Evolutionary conservation across 257 asterid genomes (phyloP).

Genomic region (Solanum acaule): DNA sequence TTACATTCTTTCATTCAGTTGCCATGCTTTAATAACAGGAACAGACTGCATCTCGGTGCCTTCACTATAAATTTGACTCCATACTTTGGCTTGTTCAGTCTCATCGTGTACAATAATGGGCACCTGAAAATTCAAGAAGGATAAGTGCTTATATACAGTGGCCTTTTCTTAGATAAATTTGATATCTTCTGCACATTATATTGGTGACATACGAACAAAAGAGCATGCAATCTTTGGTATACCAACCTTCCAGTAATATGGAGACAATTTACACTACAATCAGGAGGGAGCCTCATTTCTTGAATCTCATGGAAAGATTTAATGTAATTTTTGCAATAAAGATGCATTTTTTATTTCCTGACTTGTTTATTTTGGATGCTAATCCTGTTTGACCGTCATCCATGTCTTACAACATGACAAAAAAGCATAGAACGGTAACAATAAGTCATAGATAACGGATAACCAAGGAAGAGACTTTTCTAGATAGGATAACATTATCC

Average conservation of each 20-base stretch:
- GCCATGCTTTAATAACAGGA: constrained; percentile 91
- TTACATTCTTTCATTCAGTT: constrained; percentile 91
- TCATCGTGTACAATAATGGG: constrained; percentile 65
- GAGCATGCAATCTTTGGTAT: not conserved
- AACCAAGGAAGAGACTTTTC: not conserved
- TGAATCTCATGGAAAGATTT: not conserved
- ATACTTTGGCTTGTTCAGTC: constrained; percentile 54
- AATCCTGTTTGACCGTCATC: not conserved
- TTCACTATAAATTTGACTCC: constrained; percentile 66
- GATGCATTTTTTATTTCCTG: not conserved
- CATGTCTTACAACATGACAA: not conserved
- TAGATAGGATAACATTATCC: not conserved
- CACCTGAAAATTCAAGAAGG: constrained; percentile 40
- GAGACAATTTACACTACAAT: too few relatives aligned
- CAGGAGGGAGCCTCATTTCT: not conserved
- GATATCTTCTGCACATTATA: not conserved
- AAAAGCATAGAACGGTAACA: not conserved
- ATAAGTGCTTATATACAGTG: not conserved
- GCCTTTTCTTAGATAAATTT: not conserved
- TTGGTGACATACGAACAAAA: not conserved
- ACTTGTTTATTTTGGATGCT: not conserved
- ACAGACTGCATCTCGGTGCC: constrained; percentile 54
- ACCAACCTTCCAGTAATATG: not conserved
- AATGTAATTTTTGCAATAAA: not conserved
- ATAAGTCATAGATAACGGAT: not conserved